Percentiles rank a stretch among this genome's conserved stretches.
These are phyloP conservation scores for Botrytis cinerea DNA, from an alignment of 2,329 filamentous ascomycete genomes.

Conservation along the genomic window DNA sequence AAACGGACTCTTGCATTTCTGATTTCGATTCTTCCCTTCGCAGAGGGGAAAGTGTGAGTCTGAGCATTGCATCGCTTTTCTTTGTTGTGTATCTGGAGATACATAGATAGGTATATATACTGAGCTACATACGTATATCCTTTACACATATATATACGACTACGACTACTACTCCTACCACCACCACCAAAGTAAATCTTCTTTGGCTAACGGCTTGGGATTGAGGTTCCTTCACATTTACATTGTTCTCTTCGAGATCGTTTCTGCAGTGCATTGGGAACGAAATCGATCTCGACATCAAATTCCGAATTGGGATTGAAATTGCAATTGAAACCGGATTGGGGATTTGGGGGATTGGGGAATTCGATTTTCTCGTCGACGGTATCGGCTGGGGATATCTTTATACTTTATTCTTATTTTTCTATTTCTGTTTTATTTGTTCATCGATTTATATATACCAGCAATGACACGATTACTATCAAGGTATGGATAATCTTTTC, in stretches of 20 bases:
- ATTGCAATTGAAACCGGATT: background rate
- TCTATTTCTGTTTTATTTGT: background rate
- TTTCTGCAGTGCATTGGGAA: background rate
- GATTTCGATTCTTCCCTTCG: background rate
- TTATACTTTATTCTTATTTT: background rate
- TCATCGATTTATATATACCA: background rate
- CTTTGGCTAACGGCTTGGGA: background rate
- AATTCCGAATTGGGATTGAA: background rate
- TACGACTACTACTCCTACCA: too few species aligned
- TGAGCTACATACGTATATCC: background rate
- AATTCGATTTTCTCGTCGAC: background rate
- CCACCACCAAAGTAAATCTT: background rate
- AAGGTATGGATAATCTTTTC: background rate
- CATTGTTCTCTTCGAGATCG: background rate
- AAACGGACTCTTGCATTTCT: background rate
- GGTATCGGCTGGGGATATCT: background rate
- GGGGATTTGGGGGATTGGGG: background rate
- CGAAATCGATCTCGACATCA: background rate
- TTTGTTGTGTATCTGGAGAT: background rate
- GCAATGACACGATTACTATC: constrained; percentile 10
- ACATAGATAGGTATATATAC: background rate
- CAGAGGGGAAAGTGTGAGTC: background rate
- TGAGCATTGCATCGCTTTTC: background rate
- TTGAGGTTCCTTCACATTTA: background rate
- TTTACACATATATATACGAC: background rate